Evolutionary conservation across 805 yeast genomes (phyloP), one percentile per base, ranked within the genome.

Genomic region (Zygosaccharomyces rouxii): DNA sequence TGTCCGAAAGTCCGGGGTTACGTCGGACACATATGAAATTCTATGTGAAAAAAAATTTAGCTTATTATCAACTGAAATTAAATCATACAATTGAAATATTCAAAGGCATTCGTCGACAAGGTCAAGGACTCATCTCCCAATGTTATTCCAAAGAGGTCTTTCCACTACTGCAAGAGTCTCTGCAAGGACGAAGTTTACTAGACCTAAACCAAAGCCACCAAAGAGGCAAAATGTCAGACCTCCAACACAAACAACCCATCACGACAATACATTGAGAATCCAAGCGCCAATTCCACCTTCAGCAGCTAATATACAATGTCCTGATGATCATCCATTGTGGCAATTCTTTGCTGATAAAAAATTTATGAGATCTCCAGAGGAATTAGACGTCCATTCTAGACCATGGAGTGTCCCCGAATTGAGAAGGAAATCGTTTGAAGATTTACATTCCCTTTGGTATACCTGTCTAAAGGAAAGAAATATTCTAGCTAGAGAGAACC

Each of bases 271-370:
- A 35, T 68, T 85, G 52, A 70, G 73, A 54, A 75, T 90, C 55
- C 78, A 92, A 47, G 78, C 85, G 10, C 98, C 98, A 13, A 84
- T 94, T 55, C 78, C 87, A 11, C 98, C 99, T 13, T 78, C 94
- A 1, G 83, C 78, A 46, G 73, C 76, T 54, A 87, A 87, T 66
- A 75, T 90, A 47, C 75, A 75, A 51, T 86, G 86, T 29, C 77
- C 81, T 11, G 92, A 84, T 4, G 86, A 85, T 64, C 99, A 94
- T 69, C 99, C 98, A 26, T 74, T 94, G 54, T 94, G 97, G 96
- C 90, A 86, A 59, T 94, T 94, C 66, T 94, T 92, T 71, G 65
- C 72, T 42, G 77, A 86, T 35, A 74, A 81, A 49, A 73, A 76
- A 58, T 80, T 82, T 51, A 69, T 86, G 51, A 78, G 97, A 57